Base-by-base conservation (phyloP, 495 filamentous ascomycete species). In the Penicillium tannophilum region DNA sequence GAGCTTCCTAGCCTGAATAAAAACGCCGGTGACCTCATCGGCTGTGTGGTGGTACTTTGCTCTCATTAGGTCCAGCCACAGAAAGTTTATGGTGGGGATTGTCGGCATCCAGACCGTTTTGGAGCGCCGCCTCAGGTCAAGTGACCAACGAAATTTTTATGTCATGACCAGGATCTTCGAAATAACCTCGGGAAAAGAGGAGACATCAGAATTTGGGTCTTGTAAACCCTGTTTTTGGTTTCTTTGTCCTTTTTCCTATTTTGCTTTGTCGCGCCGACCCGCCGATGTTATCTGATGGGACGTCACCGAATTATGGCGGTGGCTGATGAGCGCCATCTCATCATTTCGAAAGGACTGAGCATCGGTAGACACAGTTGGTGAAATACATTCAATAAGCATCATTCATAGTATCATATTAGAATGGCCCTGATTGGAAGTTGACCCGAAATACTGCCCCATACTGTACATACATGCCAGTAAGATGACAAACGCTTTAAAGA, bases 401-500 rank as follows among this genome's bases (percentile, higher is more conserved):
- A 47, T 49, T 49, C 26, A 17, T 49, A 17, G n/a, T 28, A 49
- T 49, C 26, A 49, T 49, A 31, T 2, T n/a, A 16, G 26, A 7
- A 8, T 49, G 17, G n/a, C 35, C 52, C 36, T 43, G 19, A 28
- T 44, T 26, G 20, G 50, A 42, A 35, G 14, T 23, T 43, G 24
- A 5, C 33, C 30, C 41, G 26, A 28, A 54, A 20, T 14, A 11
- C 20, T 20, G n/a, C 19, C 6, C 11, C 17, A 17, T 17, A 23
- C 20, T 23, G 20, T 23, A 17, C 33, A 41, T 7, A 41, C 49
- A 23, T 14, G 49, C 20, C 41, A 17, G 23, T 42, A 36, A 36
- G 8, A 39, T 17, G 12, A 64, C 23, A 68, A 55, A 56, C 30
- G 50, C 55, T 50, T 51, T 69, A 55, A 12, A 79, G 41, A 42